These are phyloP conservation scores for Podospora pseudoanserina DNA, from an alignment of 495 filamentous ascomycete species.

Conservation along the genomic window DNA sequence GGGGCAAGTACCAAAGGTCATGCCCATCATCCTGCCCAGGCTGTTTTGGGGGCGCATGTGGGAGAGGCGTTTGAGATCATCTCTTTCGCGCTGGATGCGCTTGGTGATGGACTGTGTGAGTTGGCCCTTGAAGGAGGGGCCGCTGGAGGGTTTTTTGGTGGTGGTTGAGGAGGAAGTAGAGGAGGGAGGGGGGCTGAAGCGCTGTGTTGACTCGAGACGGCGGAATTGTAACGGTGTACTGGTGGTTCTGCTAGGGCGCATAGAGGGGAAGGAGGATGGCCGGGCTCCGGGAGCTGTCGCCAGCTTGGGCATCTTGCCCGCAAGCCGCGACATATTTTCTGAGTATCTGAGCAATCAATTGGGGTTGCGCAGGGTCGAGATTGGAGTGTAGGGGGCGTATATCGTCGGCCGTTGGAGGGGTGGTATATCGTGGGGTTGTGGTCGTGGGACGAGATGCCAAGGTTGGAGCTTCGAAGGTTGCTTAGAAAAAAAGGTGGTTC, in stretches of 20 bases:
- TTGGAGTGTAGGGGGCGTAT: neutral
- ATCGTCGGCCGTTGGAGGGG: neutral
- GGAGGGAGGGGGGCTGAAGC: neutral
- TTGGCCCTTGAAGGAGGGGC: constrained; percentile 73
- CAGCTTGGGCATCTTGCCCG: constrained; percentile 28
- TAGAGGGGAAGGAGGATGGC: constrained; percentile 9
- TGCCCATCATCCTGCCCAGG: constrained; percentile 54
- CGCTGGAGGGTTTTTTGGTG: constrained; percentile 10
- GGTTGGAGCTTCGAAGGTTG: neutral
- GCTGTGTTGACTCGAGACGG: neutral
- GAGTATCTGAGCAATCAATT: constrained; percentile 31
- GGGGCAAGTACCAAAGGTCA: constrained; percentile 57
- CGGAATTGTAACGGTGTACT: neutral
- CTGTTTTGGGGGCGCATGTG: constrained; percentile 51
- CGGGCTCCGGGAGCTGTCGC: constrained; percentile 10
- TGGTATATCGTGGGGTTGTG: neutral
- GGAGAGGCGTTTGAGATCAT: constrained; percentile 63
- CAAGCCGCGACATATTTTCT: constrained; percentile 33
- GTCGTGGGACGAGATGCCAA: neutral
- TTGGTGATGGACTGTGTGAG: constrained; percentile 78
- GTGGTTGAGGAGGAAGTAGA: constrained; percentile 13
- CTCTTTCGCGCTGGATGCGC: constrained; percentile 70
- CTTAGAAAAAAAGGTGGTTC: neutral
- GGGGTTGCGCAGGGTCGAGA: neutral
- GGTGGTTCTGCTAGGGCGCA: constrained; percentile 11